phyloP scores from a whole-genome alignment of 371 early-diverging fungal species.

The Smittium culicis region DNA sequence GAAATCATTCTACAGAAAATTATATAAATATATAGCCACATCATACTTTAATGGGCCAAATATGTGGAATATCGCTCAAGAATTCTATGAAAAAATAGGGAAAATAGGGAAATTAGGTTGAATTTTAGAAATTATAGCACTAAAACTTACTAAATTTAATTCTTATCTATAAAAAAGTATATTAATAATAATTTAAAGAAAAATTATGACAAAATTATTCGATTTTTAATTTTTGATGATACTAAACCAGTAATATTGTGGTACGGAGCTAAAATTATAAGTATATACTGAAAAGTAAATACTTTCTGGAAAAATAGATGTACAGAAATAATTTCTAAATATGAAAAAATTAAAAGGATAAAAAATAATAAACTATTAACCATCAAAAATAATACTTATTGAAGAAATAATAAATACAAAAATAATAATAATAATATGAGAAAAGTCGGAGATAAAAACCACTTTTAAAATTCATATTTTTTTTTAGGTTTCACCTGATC shows the following conservation, averaged over 20 bases:
- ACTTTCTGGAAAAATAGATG: background rate
- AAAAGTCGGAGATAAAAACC: too few relatives aligned
- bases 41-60: background rate
- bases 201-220: background rate
- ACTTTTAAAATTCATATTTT: too few relatives aligned
- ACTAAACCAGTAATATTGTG: background rate
- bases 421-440: too few relatives aligned
- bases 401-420: slow-evolving; percentile 1
- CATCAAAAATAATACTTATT: background rate
- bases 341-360: background rate
- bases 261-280: background rate
- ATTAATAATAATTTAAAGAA: background rate
- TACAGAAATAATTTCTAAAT: background rate
- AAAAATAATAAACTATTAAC: background rate
- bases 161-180: background rate
- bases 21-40: background rate
- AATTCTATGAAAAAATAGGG: background rate
- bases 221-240: background rate
- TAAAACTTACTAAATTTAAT: background rate
- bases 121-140: background rate
- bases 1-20: background rate
- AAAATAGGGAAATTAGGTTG: background rate
- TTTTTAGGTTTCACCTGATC: too few relatives aligned
- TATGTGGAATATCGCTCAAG: background rate
- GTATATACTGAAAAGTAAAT: background rate